These are phyloP conservation scores for Nicotiana otophora DNA, from an alignment of 257 asterid species.

Conservation along the genomic window DNA sequence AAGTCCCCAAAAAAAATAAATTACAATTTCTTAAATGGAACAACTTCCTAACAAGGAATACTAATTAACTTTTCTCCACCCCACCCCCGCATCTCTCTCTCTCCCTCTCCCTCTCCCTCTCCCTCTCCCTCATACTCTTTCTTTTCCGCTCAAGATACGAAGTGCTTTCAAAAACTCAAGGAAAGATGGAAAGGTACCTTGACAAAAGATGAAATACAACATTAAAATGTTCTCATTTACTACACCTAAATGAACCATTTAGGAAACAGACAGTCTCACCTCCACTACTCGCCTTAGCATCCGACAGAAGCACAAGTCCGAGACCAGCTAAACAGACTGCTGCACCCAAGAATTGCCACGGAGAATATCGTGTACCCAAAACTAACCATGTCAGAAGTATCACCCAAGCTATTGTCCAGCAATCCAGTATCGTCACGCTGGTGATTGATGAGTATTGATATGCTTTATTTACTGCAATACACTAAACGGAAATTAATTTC, in stretches of 20 bases:
- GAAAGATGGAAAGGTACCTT: not conserved
- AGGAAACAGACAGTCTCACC: conserved; percentile 24
- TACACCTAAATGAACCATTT: not conserved
- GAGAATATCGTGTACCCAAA: conserved; percentile 53
- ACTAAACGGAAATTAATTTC: not conserved
- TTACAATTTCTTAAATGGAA: not conserved
- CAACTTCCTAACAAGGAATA: not conserved
- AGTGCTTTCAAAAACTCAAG: not conserved
- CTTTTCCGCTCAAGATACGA: not conserved
- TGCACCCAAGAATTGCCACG: conserved; percentile 57
- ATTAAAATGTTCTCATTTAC: not conserved
- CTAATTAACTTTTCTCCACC: too few species aligned
- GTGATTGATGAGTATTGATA: conserved; percentile 70
- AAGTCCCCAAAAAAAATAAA: not conserved
- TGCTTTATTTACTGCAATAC: conserved; percentile 64
- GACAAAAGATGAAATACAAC: not conserved
- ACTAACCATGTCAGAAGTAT: conserved; percentile 60
- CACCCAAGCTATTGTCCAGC: conserved; percentile 72
- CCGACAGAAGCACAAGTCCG: conserved; percentile 57
- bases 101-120: too few species aligned
- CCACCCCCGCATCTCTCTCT: too few species aligned
- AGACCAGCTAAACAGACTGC: conserved; percentile 59
- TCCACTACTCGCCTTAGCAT: conserved; percentile 46
- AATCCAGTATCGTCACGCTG: conserved; percentile 67
- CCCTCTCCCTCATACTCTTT: not conserved